Evolutionary conservation across 441 rosid species (phyloP).

Genomic region (Gossypium aridum): DNA sequence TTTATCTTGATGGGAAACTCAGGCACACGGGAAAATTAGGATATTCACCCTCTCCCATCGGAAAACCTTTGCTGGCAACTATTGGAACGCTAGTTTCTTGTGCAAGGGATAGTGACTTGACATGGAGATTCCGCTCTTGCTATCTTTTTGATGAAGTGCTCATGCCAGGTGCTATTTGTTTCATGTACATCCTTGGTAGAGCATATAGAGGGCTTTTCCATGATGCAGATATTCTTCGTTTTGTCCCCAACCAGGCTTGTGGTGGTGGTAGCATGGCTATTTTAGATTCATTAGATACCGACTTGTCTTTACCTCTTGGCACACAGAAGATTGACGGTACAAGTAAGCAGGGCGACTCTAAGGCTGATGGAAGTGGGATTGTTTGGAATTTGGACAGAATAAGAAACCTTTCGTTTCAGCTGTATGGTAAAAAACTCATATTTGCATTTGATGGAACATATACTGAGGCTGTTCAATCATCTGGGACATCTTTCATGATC

Average conservation of each 20-base stretch:
- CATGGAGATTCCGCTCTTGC: constrained; percentile 96
- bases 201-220: constrained; percentile 98
- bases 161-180: constrained; percentile 88
- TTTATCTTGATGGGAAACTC: constrained; percentile 95
- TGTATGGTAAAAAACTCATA: constrained; percentile 96
- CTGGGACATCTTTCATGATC: constrained; percentile 83
- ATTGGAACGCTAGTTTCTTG: constrained; percentile 81
- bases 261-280: constrained; percentile 99
- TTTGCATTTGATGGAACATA: constrained; percentile 99
- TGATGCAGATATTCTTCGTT: constrained; percentile 88
- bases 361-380: constrained; percentile 97
- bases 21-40: constrained; percentile 98
- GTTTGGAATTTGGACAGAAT: constrained; percentile 98
- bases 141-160: constrained; percentile 99
- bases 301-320: constrained; percentile 56
- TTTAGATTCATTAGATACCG: constrained; percentile 85
- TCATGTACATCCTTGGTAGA: constrained; percentile 99
- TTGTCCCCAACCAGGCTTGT: constrained; percentile 99
- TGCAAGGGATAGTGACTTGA: constrained; percentile 78
- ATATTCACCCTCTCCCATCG: constrained; percentile 95
- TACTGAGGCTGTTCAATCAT: constrained; percentile 72
- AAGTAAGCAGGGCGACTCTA: constrained; percentile 69
- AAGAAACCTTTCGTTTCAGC: constrained; percentile 81
- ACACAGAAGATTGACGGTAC: constrained; percentile 65
- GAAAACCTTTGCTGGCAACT: constrained; percentile 92